Base-by-base conservation (phyloP, 2,329 filamentous ascomycete genomes). In the Aureobasidium melanogenum region DNA sequence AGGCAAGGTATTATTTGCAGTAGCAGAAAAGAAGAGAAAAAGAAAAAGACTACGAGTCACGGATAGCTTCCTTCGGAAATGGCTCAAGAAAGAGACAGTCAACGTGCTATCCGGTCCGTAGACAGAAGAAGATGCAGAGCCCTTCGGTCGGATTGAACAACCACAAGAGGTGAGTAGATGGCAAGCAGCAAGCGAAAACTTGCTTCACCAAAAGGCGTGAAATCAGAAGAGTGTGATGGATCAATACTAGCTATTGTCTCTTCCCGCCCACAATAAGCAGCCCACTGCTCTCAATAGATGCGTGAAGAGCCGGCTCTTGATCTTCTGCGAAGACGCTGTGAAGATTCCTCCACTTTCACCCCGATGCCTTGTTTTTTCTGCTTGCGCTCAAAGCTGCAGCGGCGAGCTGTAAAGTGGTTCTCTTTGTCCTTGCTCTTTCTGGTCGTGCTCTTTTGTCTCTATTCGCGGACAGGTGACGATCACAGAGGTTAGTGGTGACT, bases 241-340 rank as follows among this genome's bases (percentile, higher is more conserved):
- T 77, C 74, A 76, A 73, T 76, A 75, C 77, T 80, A 79, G 76
- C 77, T 80, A 80, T 63, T 66, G 63, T 66, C 64, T 64, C 58
- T 22, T 61, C 50, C 30, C 32, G 48, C 54, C 54, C 58, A 44
- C 58, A 52, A 60, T 60, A 60, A 60, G 58, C 47, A 39, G 39
- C 41, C 41, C 54, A 36, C 19, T 47, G 54, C 54, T 57, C 19
- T 41, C 41, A 47, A 38, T 22, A 47, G 41, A 26, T 41, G 56
- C 28, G 56, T 41, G 34, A 48, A 41, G 30, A 46, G 32, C 44
- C 56, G 30, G 22, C 41, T 47, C 41, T 28, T 47, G 54, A 34
- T 46, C 28, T 58, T 56, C 52, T 43, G 52, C 38, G 32, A 36
- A 56, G 19, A 56, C 28, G 26, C 39, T 56, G 54, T 57, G 41